phyloP scores from a whole-genome alignment of 1,284 basidiomycete genomes.

The Ustilago cynodontis region DNA sequence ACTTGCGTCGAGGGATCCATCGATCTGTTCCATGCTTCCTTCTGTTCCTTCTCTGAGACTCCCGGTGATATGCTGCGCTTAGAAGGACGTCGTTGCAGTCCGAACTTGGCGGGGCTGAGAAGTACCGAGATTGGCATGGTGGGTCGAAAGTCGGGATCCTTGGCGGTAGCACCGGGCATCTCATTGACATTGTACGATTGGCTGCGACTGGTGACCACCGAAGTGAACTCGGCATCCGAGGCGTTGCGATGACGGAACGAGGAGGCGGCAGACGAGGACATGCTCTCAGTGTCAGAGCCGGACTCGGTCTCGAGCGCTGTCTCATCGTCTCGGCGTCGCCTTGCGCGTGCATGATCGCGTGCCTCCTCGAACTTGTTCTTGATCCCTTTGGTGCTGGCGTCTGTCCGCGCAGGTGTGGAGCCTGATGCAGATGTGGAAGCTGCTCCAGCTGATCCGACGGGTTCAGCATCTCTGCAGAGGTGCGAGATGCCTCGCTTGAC shows the following conservation, averaged over 20 bases:
- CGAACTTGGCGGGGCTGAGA: slow-evolving; percentile 15
- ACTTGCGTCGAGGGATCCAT: slow-evolving; percentile 38
- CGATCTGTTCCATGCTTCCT: slow-evolving; percentile 38
- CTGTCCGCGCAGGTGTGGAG: slow-evolving; percentile 1
- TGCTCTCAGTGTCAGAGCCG: slow-evolving; percentile 26
- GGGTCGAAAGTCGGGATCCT: slow-evolving; percentile 36
- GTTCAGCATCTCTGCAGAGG: slow-evolving; percentile 51
- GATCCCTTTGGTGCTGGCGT: slow-evolving; percentile 9
- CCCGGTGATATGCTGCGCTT: slow-evolving; percentile 10
- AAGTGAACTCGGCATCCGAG: slow-evolving; percentile 5
- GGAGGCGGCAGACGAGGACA: slow-evolving; percentile 25
- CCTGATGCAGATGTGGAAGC: slow-evolving; percentile 7
- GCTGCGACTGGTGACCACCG: neutral
- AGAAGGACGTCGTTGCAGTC: slow-evolving; percentile 15
- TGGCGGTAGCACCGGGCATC: slow-evolving; percentile 32
- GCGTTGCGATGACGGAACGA: slow-evolving; percentile 15
- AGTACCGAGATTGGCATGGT: slow-evolving; percentile 43
- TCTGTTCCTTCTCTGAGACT: slow-evolving; percentile 27
- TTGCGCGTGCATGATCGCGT: slow-evolving; percentile 17
- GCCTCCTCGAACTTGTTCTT: slow-evolving; percentile 25
- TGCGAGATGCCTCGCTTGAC: slow-evolving; percentile 53
- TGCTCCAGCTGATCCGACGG: slow-evolving; percentile 17
- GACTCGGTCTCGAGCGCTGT: slow-evolving; percentile 20
- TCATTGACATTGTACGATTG: slow-evolving; percentile 18
- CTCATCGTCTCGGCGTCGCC: slow-evolving; percentile 10